Evolutionary conservation across 352 stramenopile genomes (phyloP).

Genomic region (Globisporangium alternatum): DNA sequence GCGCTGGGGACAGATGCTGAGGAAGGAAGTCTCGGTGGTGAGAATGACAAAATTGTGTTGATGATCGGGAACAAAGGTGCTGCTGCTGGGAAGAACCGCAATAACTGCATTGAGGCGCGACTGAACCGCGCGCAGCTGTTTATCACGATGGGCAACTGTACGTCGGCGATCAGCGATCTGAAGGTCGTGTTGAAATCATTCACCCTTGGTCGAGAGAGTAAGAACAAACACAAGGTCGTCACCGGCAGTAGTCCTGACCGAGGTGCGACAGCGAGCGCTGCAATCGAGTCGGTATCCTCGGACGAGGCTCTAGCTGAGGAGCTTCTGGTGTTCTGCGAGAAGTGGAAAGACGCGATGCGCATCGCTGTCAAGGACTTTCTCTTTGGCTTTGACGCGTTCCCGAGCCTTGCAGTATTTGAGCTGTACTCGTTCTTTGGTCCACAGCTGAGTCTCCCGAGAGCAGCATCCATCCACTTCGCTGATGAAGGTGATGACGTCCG

Average conservation of each 20-base stretch:
- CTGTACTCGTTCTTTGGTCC: slow-evolving; percentile 28
- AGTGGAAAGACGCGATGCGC: slow-evolving; percentile 41
- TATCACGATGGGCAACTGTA: slow-evolving; percentile 49
- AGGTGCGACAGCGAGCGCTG: slow-evolving; percentile 1
- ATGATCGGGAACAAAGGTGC: background rate
- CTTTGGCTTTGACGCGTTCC: slow-evolving; percentile 40
- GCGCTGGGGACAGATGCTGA: slow-evolving; percentile 7
- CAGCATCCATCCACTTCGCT: background rate
- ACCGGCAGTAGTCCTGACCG: background rate
- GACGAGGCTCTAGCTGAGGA: slow-evolving; percentile 29
- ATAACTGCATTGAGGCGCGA: slow-evolving; percentile 30
- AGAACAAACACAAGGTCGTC: background rate
- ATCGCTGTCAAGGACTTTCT: slow-evolving; percentile 59
- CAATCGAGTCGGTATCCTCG: slow-evolving; percentile 2
- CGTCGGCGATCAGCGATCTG: slow-evolving; percentile 36
- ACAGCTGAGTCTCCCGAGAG: slow-evolving; percentile 18
- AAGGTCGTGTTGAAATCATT: slow-evolving; percentile 17
- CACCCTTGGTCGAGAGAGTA: background rate
- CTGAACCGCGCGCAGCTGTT: slow-evolving; percentile 58
- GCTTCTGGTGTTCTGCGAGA: slow-evolving; percentile 40
- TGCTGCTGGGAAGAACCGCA: background rate
- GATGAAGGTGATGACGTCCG: background rate
- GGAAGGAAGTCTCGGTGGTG: background rate
- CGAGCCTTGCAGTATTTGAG: slow-evolving; percentile 28
- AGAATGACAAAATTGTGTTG: background rate